Conservation (phyloP, 2,329 filamentous ascomycete genomes). For the Xylariaceae sp. region DNA sequence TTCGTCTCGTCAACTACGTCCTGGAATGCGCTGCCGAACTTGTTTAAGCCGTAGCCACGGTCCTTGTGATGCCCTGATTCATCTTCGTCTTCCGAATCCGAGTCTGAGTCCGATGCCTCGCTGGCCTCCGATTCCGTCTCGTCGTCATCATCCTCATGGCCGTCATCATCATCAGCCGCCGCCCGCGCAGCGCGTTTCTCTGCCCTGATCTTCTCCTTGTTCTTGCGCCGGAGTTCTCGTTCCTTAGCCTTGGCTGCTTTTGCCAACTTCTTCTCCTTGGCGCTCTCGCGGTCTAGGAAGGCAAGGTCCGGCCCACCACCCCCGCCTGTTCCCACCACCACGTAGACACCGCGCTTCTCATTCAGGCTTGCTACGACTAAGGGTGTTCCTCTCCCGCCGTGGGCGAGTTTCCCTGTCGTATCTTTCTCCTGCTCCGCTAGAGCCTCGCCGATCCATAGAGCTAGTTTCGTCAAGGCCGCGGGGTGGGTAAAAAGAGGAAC, state of each 20-base stretch:
- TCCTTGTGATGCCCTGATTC: slow-evolving; percentile 49
- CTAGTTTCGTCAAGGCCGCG: slow-evolving; percentile 85
- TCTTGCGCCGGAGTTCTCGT: slow-evolving; percentile 52
- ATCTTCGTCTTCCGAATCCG: slow-evolving; percentile 43
- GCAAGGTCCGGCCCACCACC: slow-evolving; percentile 71
- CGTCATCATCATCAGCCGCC: slow-evolving; percentile 37
- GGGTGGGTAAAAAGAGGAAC: slow-evolving; percentile 89
- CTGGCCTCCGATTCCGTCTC: slow-evolving; percentile 47
- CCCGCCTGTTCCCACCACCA: slow-evolving; percentile 88
- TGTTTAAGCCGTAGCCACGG: slow-evolving; percentile 72
- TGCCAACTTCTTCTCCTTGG: slow-evolving; percentile 57
- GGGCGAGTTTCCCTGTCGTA: slow-evolving; percentile 59
- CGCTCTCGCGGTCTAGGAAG: slow-evolving; percentile 62
- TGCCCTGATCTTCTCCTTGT: slow-evolving; percentile 53
- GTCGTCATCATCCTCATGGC: slow-evolving; percentile 46
- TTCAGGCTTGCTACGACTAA: slow-evolving; percentile 88
- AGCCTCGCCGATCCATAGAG: slow-evolving; percentile 90
- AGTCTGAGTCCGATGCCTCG: slow-evolving; percentile 43
- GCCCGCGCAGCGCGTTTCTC: slow-evolving; percentile 57
- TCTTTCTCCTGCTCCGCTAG: slow-evolving; percentile 85
- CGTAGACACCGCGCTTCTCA: slow-evolving; percentile 78
- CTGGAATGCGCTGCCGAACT: slow-evolving; percentile 92
- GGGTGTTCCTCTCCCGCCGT: slow-evolving; percentile 69
- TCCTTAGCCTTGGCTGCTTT: slow-evolving; percentile 58
- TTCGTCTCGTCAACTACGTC: slow-evolving; percentile 90